Base-by-base conservation (phyloP, 495 filamentous ascomycete species). In the Aspergillus baeticus region DNA sequence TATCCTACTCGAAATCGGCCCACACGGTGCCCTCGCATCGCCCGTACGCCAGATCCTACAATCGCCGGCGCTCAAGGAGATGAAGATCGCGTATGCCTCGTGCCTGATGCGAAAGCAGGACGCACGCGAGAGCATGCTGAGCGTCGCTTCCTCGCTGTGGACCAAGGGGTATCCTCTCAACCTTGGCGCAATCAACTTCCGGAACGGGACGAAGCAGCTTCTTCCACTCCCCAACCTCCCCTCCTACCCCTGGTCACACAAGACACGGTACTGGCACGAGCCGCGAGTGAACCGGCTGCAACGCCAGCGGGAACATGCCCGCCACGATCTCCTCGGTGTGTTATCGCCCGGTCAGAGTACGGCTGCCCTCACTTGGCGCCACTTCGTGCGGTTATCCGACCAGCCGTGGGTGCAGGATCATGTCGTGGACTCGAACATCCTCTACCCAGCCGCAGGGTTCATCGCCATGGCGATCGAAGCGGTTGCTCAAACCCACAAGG, bases 391-490 rank as follows among this genome's bases (percentile, higher is more conserved):
- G n/a, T n/a, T n/a, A n/a, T 17, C 38, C n/a, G 15, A 17, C 7
- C 6, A 6, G n/a, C 71, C 68, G 0, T 74, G 69, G 71, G n/a
- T 74, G 2, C 39, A 54, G 0, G 67, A 67, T 15, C 71, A 74
- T 38, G 15, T 29, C 2, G 53, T 74, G 6, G 58, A 69, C 17
- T 47, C 34, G 20, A 51, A 60, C 48, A 51, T 65, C 10, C 61
- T 88, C 2, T 86, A 77, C 59, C 85, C 86, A 2, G 75, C 73
- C 49, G 75, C 83, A 14, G 81, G 78, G 5, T 85, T 77, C 51
- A 51, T 85, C n/a, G n/a, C n/a, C n/a, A n/a, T n/a, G n/a, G n/a
- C n/a, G n/a, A n/a, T n/a, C n/a, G n/a, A n/a, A n/a, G n/a, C n/a
- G n/a, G n/a, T n/a, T n/a, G n/a, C n/a, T n/a, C n/a, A n/a, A n/a